A percentile compares a stretch with the other conserved stretches of the same genome.
phyloP scores from a whole-genome alignment of 2,329 filamentous ascomycete species.

The Penicillium sclerotigenum region DNA sequence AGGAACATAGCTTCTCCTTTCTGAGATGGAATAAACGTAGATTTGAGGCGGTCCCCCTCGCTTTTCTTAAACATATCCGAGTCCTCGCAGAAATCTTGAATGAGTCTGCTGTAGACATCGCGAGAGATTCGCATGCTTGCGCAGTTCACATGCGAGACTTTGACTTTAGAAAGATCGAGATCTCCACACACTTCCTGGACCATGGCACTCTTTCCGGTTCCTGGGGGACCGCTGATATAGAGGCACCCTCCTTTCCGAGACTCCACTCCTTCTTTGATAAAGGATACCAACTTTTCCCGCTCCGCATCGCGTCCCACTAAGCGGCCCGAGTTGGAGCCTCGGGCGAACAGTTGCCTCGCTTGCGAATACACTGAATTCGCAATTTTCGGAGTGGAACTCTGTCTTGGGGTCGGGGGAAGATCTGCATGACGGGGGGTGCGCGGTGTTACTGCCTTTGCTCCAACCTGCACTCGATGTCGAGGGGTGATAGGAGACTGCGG shows the following conservation, averaged over 20 bases:
- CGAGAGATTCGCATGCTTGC: conserved; percentile 90
- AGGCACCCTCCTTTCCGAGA: conserved; percentile 70
- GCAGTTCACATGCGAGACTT: conserved; percentile 84
- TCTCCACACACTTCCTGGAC: conserved; percentile 72
- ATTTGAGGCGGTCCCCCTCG: conserved; percentile 65
- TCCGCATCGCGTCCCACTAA: conserved; percentile 74
- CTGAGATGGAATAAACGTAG: conserved; percentile 65
- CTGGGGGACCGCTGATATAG: conserved; percentile 92
- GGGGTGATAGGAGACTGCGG: conserved; percentile 71
- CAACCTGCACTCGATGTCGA: conserved; percentile 75
- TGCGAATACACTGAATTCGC: conserved; percentile 78
- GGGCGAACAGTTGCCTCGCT: conserved; percentile 81
- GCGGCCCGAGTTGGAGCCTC: conserved; percentile 69
- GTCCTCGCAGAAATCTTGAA: conserved; percentile 65
- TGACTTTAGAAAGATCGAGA: conserved; percentile 54
- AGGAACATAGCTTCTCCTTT: conserved; percentile 61
- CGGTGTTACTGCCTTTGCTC: conserved; percentile 71
- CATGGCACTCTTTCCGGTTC: conserved; percentile 95
- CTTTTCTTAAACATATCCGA: conserved; percentile 63
- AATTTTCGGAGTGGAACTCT: conserved; percentile 63
- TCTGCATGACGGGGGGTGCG: conserved; percentile 57
- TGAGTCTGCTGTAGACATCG: conserved; percentile 77
- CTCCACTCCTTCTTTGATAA: conserved; percentile 64
- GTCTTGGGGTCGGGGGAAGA: conserved; percentile 46
- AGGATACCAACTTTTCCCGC: conserved; percentile 62